Evolutionary conservation across 2,329 filamentous ascomycete species (phyloP).

Genomic region (Fusarium ramigenum): DNA sequence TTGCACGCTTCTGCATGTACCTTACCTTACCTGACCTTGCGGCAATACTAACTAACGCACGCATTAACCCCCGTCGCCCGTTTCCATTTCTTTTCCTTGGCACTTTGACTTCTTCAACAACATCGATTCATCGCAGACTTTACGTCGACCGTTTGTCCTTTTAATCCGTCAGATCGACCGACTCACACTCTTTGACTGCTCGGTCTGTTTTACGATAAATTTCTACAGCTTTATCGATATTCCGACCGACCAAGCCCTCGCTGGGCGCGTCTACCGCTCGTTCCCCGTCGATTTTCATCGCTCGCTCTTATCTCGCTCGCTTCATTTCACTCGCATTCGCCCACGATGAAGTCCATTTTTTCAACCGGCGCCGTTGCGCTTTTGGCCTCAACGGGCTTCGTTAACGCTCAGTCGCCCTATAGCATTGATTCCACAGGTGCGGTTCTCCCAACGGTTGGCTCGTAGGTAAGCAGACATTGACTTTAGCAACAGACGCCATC

Average conservation of each 20-base stretch:
- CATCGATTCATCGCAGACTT: constrained; percentile 27
- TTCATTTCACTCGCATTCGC: not conserved
- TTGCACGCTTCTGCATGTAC: constrained; percentile 1
- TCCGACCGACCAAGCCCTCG: constrained; percentile 12
- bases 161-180: constrained; percentile 3
- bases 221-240: not conserved
- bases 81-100: constrained; percentile 39
- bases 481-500: constrained; percentile 47
- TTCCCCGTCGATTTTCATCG: not conserved
- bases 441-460: not conserved
- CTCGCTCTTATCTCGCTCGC: constrained; percentile 12
- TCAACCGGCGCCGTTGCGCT: constrained; percentile 35
- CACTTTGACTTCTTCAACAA: constrained; percentile 40
- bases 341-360: constrained; percentile 38
- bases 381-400: constrained; percentile 33
- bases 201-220: constrained; percentile 1
- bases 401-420: constrained; percentile 38
- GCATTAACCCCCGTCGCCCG: constrained; percentile 25
- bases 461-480: constrained; percentile 21
- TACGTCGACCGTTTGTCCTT: constrained; percentile 9
- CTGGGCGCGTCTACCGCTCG: constrained; percentile 32
- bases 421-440: constrained; percentile 40
- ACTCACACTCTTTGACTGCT: constrained; percentile 6
- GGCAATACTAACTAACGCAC: not conserved
- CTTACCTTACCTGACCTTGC: not conserved